Evolutionary conservation across 2,329 filamentous ascomycete species (phyloP).

Genomic region (Hymenoscyphus repandus): DNA sequence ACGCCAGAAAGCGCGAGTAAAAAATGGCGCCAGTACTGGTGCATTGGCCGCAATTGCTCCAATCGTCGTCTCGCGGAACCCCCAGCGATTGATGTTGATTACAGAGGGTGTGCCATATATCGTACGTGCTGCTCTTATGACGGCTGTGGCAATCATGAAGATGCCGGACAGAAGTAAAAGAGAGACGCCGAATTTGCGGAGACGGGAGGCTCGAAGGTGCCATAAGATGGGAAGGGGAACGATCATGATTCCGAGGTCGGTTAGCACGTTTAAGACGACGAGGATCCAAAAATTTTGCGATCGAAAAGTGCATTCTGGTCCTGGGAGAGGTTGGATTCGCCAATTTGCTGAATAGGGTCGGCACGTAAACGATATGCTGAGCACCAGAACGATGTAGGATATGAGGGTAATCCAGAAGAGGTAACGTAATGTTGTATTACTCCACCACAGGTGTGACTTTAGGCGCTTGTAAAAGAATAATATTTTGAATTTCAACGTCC

Average conservation of each 20-base stretch:
- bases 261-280: slow-evolving; percentile 21
- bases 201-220: slow-evolving; percentile 28
- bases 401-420: background rate
- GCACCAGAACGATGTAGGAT: background rate
- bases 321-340: background rate
- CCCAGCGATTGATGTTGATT: slow-evolving; percentile 35
- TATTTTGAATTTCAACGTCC: slow-evolving; percentile 5
- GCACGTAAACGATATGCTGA: slow-evolving; percentile 1
- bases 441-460: background rate
- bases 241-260: slow-evolving; percentile 30
- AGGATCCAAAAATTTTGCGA: slow-evolving; percentile 3
- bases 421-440: background rate
- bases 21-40: slow-evolving; percentile 31
- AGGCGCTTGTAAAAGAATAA: slow-evolving; percentile 1
- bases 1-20: slow-evolving; percentile 28
- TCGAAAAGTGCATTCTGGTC: background rate
- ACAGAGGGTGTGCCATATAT: slow-evolving; percentile 27
- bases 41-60: slow-evolving; percentile 34
- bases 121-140: slow-evolving; percentile 26
- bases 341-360: slow-evolving; percentile 4
- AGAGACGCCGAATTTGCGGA: slow-evolving; percentile 31
- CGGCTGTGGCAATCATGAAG: slow-evolving; percentile 3
- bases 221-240: slow-evolving; percentile 33
- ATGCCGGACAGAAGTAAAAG: slow-evolving; percentile 29
- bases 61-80: slow-evolving; percentile 34